These are phyloP conservation scores for Euphrasia arctica DNA, from an alignment of 305 asterid species.

Conservation along the genomic window DNA sequence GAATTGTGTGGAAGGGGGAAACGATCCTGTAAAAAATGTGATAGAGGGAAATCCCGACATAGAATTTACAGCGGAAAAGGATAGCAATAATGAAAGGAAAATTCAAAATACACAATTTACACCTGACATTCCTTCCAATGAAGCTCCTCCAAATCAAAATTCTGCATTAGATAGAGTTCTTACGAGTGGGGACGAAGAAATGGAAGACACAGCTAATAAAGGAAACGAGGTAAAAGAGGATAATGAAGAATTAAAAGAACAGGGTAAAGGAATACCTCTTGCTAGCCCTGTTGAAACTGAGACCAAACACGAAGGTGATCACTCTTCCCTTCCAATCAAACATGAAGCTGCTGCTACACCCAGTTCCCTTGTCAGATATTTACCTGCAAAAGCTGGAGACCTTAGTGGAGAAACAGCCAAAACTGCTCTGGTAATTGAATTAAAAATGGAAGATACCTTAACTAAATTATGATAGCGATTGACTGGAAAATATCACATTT, in stretches of 20 bases:
- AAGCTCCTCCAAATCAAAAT: constrained; percentile 37
- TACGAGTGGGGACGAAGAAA: constrained; percentile 34
- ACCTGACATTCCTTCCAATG: constrained; percentile 37
- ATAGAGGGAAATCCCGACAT: constrained; percentile 20
- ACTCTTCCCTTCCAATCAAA: constrained; percentile 36
- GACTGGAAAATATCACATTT: constrained; percentile 1
- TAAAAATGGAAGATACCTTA: constrained; percentile 14
- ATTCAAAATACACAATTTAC: constrained; percentile 31
- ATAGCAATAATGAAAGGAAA: constrained; percentile 19
- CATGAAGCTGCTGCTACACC: constrained; percentile 66
- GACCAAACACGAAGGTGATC: constrained; percentile 32
- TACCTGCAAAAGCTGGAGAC: constrained; percentile 48
- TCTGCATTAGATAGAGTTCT: constrained; percentile 33
- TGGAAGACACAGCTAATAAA: constrained; percentile 26
- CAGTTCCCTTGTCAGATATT: constrained; percentile 36
- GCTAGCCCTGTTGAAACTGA: constrained; percentile 31
- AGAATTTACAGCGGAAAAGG: constrained; percentile 28
- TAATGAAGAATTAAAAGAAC: constrained; percentile 31
- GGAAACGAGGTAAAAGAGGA: constrained; percentile 31
- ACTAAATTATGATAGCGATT: constrained; percentile 4
- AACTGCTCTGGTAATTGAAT: constrained; percentile 36
- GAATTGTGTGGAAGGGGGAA: neutral
- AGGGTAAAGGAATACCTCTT: constrained; percentile 25
- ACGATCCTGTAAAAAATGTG: neutral
- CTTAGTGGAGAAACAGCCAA: constrained; percentile 45